A percentile compares a stretch with the other conserved stretches of the same genome.
Conservation (phyloP, 768 basidiomycete species). For the Russula sp. region DNA sequence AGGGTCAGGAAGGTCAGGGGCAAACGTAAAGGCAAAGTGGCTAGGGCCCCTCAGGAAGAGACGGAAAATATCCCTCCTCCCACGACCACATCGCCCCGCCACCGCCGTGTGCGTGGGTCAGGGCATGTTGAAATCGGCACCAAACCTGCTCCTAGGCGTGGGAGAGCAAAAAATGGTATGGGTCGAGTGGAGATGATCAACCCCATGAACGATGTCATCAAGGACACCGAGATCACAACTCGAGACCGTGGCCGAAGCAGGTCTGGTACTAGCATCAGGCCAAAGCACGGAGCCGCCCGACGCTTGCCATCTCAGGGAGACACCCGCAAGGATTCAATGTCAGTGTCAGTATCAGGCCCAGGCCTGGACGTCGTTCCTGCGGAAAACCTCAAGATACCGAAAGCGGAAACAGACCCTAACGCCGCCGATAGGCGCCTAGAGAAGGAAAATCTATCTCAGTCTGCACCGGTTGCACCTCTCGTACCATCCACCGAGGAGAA, state of each 20-base stretch:
- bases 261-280: neutral
- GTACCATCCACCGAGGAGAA: neutral
- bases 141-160: neutral
- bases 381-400: neutral
- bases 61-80: constrained; percentile 9
- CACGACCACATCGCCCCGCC: neutral
- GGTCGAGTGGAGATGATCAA: neutral
- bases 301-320: neutral
- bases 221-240: neutral
- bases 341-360: neutral
- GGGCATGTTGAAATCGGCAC: neutral
- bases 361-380: neutral
- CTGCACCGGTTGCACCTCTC: neutral
- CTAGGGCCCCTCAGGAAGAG: neutral
- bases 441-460: neutral
- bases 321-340: neutral
- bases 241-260: neutral
- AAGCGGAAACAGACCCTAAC: neutral
- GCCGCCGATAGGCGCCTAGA: neutral
- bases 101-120: neutral
- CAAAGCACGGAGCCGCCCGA: neutral
- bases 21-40: constrained; percentile 1
- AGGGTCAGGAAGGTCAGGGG: neutral
- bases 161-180: neutral
- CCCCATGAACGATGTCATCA: neutral